Conservation (phyloP, 2,329 filamentous ascomycete genomes). For the Fusarium sp. region DNA sequence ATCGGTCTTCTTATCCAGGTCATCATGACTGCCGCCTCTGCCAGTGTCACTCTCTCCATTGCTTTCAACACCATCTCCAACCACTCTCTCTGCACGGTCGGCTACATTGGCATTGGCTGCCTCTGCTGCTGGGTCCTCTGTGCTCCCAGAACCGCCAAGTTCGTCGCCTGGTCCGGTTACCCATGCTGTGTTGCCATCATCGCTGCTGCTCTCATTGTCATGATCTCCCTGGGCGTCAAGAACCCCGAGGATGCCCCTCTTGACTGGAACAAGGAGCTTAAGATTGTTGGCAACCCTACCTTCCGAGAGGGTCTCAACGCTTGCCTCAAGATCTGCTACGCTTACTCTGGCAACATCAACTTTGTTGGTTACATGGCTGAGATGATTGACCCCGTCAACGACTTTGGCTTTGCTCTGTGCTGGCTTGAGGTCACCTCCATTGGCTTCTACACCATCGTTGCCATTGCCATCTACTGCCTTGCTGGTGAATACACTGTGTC, state of each 20-base stretch:
- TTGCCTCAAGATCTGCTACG: constrained; percentile 52
- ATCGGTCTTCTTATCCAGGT: constrained; percentile 79
- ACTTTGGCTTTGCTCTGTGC: constrained; percentile 47
- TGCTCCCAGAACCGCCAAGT: constrained; percentile 73
- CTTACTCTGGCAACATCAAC: constrained; percentile 54
- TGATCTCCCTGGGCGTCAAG: constrained; percentile 51
- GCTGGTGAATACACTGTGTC: constrained; percentile 46
- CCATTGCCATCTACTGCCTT: constrained; percentile 45
- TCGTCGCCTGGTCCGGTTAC: constrained; percentile 48
- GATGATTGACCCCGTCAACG: constrained; percentile 50
- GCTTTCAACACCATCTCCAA: constrained; percentile 76
- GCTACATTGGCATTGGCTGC: constrained; percentile 72
- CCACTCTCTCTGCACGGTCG: constrained; percentile 73
- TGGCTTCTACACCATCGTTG: constrained; percentile 42
- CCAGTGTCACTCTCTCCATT: constrained; percentile 74
- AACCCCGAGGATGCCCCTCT: constrained; percentile 46
- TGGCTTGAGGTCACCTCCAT: constrained; percentile 44
- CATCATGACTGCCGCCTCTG: constrained; percentile 76
- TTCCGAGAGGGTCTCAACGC: constrained; percentile 50
- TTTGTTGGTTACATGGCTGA: constrained; percentile 53
- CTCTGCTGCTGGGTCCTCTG: constrained; percentile 73
- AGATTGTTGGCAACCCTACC: constrained; percentile 45
- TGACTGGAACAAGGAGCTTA: constrained; percentile 47
- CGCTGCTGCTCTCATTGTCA: constrained; percentile 52
- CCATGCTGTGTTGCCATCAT: constrained; percentile 52